A percentile compares a stretch with the other conserved stretches of the same genome.
Conservation (phyloP, 192 early-diverging fungal genomes). For the Physocladia obscura region DNA sequence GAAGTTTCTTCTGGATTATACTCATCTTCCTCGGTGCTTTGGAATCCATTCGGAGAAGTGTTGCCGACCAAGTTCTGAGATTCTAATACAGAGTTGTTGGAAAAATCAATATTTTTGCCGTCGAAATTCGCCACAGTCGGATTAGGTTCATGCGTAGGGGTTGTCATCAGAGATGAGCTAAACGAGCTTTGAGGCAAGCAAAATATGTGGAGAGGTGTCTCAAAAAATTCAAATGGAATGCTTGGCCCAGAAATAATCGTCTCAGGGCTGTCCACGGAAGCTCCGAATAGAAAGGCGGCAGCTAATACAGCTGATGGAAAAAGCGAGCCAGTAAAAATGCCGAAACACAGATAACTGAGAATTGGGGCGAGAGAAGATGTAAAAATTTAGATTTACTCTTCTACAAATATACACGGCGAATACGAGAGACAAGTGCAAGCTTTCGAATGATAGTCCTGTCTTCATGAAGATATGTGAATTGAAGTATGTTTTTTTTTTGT, state of each 20-base stretch:
- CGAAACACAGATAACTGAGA: neutral
- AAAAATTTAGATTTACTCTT: neutral
- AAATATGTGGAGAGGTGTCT: neutral
- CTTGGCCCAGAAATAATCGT: too few species aligned
- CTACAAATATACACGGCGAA: neutral
- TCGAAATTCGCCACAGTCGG: neutral
- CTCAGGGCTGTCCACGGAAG: neutral
- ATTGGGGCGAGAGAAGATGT: neutral
- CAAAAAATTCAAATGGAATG: too few species aligned
- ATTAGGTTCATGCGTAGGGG: neutral
- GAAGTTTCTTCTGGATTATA: conserved; percentile 22
- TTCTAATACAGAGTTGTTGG: neutral
- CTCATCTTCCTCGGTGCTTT: neutral
- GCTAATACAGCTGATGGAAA: neutral
- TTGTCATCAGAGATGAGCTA: neutral
- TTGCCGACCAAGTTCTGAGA: neutral
- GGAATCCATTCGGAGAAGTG: neutral
- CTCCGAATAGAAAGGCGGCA: neutral
- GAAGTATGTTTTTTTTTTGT: neutral
- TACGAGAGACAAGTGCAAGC: neutral
- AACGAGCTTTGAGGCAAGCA: too few species aligned
- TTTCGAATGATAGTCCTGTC: neutral
- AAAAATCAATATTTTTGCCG: neutral
- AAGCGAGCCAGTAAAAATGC: neutral
- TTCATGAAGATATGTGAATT: neutral